Percentiles rank a stretch among this genome's conserved stretches.
These are phyloP conservation scores for Diplogelasinospora grovesii DNA, from an alignment of 495 filamentous ascomycete genomes.

Conservation along the genomic window DNA sequence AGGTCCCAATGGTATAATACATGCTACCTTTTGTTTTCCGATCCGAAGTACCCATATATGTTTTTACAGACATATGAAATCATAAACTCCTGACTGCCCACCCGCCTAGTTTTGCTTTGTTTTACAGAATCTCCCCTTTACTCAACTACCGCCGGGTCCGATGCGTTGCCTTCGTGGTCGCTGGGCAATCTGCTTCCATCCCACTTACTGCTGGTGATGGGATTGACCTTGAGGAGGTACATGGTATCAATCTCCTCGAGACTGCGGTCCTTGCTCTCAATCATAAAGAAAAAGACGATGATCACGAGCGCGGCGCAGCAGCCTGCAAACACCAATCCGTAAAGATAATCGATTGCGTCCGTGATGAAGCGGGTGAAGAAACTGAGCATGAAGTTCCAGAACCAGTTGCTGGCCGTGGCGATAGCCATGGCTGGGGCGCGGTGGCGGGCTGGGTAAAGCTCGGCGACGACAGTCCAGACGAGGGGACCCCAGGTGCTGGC, in stretches of 20 bases:
- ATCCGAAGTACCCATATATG: no score
- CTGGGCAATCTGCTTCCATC: conserved; percentile 1
- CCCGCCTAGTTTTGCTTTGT: no score
- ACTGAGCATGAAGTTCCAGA: conserved; percentile 65
- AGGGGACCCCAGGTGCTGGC: conserved; percentile 79
- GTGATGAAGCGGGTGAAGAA: conserved; percentile 55
- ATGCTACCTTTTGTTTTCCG: no score
- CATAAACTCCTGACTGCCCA: no score
- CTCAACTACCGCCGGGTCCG: conserved; percentile 3
- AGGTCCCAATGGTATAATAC: no score
- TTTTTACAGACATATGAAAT: no score
- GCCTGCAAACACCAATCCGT: conserved; percentile 77
- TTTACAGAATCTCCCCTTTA: conserved; percentile 3
- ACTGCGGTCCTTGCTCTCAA: conserved; percentile 50
- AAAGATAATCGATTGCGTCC: conserved; percentile 65
- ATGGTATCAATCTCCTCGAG: conserved; percentile 70
- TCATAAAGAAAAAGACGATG: conserved; percentile 73
- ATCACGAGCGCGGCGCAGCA: conserved; percentile 61
- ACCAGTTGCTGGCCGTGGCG: conserved; percentile 79
- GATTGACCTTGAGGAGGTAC: conserved; percentile 67
- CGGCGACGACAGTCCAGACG: conserved; percentile 71
- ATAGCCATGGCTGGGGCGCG: conserved; percentile 69
- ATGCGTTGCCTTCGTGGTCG: conserved; percentile 1
- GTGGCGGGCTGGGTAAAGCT: conserved; percentile 75
- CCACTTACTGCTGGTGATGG: conserved; percentile 36